Evolutionary conservation across 305 asterid species (phyloP).

Genomic region (Euphrasia arctica): DNA sequence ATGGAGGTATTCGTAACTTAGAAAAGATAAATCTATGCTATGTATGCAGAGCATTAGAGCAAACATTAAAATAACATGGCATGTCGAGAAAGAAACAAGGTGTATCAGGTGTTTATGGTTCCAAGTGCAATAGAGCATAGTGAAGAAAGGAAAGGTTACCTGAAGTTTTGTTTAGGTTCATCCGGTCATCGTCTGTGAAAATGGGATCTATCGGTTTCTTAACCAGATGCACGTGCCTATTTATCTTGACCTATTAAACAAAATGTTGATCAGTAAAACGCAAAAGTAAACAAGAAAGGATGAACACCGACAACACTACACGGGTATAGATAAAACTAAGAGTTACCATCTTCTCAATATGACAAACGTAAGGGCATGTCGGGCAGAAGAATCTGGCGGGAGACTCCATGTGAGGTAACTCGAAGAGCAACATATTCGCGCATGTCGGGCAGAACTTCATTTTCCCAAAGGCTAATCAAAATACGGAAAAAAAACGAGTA

Average conservation of each 20-base stretch:
- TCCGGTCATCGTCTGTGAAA: not conserved
- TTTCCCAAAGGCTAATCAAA: not conserved
- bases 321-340: not conserved
- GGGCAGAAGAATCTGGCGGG: not conserved
- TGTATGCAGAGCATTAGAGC: too few relatives aligned
- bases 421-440: not conserved
- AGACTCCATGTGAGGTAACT: not conserved
- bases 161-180: not conserved
- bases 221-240: not conserved
- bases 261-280: not conserved
- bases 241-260: not conserved
- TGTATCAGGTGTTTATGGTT: too few relatives aligned
- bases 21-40: too few relatives aligned
- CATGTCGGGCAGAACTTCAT: not conserved
- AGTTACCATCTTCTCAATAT: not conserved
- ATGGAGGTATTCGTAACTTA: not conserved
- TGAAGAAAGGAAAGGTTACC: not conserved
- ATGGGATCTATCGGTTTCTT: not conserved
- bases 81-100: too few relatives aligned
- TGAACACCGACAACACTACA: not conserved
- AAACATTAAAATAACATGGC: too few relatives aligned
- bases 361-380: not conserved
- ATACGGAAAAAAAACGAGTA: not conserved
- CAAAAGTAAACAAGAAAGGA: not conserved
- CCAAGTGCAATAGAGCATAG: too few relatives aligned